Conservation (phyloP, 148 eudicot genomes). For the Vaccinium vitisidaea region DNA sequence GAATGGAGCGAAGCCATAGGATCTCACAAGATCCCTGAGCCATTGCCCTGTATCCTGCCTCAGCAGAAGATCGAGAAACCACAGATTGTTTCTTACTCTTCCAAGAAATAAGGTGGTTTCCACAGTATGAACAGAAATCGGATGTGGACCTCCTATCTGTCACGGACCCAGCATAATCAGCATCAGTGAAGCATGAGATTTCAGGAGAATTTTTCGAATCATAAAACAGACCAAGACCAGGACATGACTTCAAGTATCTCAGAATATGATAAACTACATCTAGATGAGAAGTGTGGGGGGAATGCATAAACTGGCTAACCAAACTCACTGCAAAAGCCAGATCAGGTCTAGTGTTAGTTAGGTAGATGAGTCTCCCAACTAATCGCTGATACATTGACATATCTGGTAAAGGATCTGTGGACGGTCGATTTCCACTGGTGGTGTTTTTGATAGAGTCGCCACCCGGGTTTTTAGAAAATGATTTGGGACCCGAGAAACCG, state of each 20-base stretch:
- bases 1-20: too few species aligned
- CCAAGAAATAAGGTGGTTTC: neutral
- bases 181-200: neutral
- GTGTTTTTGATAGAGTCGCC: too few species aligned
- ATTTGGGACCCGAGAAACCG: too few species aligned
- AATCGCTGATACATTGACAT: neutral
- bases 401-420: too few species aligned
- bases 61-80: neutral
- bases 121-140: neutral
- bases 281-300: neutral
- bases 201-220: neutral
- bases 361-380: neutral
- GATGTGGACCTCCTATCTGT: neutral
- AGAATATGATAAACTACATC: neutral
- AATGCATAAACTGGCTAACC: neutral
- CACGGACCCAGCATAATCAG: neutral
- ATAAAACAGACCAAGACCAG: neutral
- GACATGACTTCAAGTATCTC: neutral
- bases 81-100: neutral
- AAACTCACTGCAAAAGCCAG: neutral
- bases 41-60: neutral
- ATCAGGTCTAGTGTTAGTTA: neutral
- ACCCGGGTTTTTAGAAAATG: too few species aligned
- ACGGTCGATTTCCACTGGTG: too few species aligned
- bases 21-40: too few species aligned